phyloP scores from a whole-genome alignment of 257 asterid genomes.

The Osmanthus fragrans region DNA sequence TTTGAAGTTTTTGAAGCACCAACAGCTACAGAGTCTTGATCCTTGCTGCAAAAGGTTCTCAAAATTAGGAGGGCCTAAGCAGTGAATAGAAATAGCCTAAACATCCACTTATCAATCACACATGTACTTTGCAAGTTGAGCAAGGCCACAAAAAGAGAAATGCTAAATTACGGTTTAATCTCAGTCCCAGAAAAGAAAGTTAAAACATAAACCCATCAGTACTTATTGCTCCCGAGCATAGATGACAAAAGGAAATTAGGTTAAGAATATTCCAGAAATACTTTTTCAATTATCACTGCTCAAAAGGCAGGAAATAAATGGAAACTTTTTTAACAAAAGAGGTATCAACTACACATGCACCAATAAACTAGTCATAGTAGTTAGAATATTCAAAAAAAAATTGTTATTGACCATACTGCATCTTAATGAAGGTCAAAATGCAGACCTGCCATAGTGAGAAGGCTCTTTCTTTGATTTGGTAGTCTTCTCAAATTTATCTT shows the following conservation, averaged over 20 bases:
- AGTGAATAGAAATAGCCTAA: background rate
- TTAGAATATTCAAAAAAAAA: constrained; percentile 17
- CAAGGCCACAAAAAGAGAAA: constrained; percentile 14
- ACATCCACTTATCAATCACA: constrained; percentile 16
- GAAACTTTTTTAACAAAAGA: background rate
- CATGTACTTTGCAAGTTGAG: constrained; percentile 1
- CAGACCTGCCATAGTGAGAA: constrained; percentile 67
- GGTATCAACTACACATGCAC: constrained; percentile 19
- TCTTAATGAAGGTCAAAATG: constrained; percentile 17
- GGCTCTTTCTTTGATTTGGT: constrained; percentile 56
- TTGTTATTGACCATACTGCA: constrained; percentile 17
- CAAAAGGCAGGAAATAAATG: constrained; percentile 2
- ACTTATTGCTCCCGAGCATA: background rate
- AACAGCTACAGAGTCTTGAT: constrained; percentile 41
- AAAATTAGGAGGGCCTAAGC: constrained; percentile 24
- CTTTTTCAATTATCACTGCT: constrained; percentile 7
- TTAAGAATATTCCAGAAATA: background rate
- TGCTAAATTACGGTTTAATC: constrained; percentile 7
- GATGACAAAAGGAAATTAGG: background rate
- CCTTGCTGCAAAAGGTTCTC: constrained; percentile 52
- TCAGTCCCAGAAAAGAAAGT: constrained; percentile 7
- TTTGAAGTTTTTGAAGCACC: constrained; percentile 43
- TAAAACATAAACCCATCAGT: background rate
- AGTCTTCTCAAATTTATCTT: constrained; percentile 54
- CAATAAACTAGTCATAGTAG: constrained; percentile 9